Evolutionary conservation across 192 early-diverging fungal species (phyloP).

Genomic region (Entomortierella beljakovae): DNA sequence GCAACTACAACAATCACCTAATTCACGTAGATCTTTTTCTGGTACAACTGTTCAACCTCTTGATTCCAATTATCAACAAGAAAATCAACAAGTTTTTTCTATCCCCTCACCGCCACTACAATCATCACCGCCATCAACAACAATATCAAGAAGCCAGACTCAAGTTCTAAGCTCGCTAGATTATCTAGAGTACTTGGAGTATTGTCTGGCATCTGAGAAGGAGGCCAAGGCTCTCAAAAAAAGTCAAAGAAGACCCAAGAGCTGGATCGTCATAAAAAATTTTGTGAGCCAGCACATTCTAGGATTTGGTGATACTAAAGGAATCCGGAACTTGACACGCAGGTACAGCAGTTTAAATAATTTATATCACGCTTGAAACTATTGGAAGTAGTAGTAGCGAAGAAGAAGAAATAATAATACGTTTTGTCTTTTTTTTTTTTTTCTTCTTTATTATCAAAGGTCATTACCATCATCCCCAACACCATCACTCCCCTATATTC

Average conservation of each 20-base stretch:
- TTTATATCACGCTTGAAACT: neutral
- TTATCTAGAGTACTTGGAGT: constrained; percentile 32
- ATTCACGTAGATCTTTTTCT: too few species aligned
- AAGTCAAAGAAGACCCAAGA: constrained; percentile 12
- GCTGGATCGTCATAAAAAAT: constrained; percentile 31
- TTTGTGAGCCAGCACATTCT: constrained; percentile 25
- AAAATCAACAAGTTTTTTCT: too few species aligned
- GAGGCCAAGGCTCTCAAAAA: constrained; percentile 10
- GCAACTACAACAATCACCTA: too few species aligned
- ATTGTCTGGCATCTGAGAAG: constrained; percentile 16
- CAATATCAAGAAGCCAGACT: neutral
- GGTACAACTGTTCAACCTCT: too few species aligned
- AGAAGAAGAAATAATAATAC: too few species aligned
- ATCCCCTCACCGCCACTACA: too few species aligned
- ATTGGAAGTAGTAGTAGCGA: neutral
- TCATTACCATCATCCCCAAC: constrained; percentile 1
- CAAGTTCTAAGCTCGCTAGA: constrained; percentile 19
- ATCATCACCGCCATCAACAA: neutral
- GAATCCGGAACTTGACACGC: neutral
- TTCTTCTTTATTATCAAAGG: neutral
- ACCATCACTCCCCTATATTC: constrained; percentile 6
- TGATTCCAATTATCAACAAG: too few species aligned
- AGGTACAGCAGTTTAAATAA: neutral
- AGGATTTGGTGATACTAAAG: neutral
- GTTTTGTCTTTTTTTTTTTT: too few species aligned